Evolutionary conservation across 2,329 filamentous ascomycete genomes (phyloP).

Genomic region (Aspergillus flavus): DNA sequence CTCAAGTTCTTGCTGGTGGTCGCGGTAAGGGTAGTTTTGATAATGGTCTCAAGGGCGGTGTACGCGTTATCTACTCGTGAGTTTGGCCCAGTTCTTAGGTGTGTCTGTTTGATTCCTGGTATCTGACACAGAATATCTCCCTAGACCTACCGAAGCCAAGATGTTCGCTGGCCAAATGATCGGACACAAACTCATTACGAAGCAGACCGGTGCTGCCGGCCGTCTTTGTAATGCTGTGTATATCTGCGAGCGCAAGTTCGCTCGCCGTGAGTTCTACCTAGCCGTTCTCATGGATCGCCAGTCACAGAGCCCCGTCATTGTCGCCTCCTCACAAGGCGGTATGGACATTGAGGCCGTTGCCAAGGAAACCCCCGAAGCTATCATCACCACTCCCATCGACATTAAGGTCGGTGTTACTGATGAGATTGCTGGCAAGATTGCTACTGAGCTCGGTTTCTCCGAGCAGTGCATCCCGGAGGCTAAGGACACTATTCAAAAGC

Average conservation of each 20-base stretch:
- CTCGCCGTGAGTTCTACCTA: constrained; percentile 97
- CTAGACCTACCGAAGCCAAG: constrained; percentile 80
- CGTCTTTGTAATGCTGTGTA: constrained; percentile 97
- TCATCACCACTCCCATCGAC: constrained; percentile 89
- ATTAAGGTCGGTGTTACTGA: constrained; percentile 95
- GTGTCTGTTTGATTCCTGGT: constrained; percentile 4
- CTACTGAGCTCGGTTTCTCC: constrained; percentile 91
- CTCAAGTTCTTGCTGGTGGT: constrained; percentile 95
- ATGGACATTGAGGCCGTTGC: constrained; percentile 99
- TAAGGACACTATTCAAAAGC: constrained; percentile 95
- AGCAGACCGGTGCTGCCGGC: constrained; percentile 93
- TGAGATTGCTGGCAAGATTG: constrained; percentile 87
- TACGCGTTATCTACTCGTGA: constrained; percentile 95
- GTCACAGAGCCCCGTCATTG: constrained; percentile 89
- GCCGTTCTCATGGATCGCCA: constrained; percentile 97
- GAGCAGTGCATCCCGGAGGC: constrained; percentile 96
- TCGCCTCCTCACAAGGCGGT: constrained; percentile 96
- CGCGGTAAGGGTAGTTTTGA: constrained; percentile 98
- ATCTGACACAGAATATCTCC: constrained; percentile 16
- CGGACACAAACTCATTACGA: constrained; percentile 98
- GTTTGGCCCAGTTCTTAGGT: constrained; percentile 27
- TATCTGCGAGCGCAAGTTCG: constrained; percentile 99
- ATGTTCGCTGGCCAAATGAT: constrained; percentile 99
- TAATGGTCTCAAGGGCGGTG: constrained; percentile 98
- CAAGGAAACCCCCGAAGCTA: constrained; percentile 95